A percentile compares a stretch with the other conserved stretches of the same genome.
Conservation (phyloP, 2,329 filamentous ascomycete genomes). For the Pseudogymnoascus sp. region DNA sequence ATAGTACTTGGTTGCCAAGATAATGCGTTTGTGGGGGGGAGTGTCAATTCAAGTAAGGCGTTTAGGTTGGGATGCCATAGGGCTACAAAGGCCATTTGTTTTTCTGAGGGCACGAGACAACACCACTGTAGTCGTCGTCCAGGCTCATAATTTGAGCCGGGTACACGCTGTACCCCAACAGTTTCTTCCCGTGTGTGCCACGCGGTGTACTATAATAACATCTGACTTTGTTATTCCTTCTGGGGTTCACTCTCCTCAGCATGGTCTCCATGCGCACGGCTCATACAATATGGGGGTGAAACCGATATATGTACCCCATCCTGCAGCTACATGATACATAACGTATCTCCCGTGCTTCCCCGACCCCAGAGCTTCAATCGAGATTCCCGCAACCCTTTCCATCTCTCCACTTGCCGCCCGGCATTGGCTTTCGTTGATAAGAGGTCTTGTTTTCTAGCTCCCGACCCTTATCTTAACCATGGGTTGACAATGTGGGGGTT, state of each 20-base stretch:
- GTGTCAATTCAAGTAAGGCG: not conserved
- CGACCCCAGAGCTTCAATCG: not conserved
- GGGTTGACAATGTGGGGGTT: not conserved
- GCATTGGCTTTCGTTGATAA: not conserved
- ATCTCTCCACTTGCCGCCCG: not conserved
- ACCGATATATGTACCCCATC: not conserved
- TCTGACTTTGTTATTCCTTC: not conserved
- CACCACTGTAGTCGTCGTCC: not conserved
- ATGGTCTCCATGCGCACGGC: not conserved
- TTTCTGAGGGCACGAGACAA: not conserved
- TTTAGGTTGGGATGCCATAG: not conserved
- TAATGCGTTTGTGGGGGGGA: not conserved
- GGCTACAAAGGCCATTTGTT: not conserved
- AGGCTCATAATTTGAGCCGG: not conserved
- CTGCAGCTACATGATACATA: not conserved
- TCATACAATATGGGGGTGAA: not conserved
- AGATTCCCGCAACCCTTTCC: not conserved
- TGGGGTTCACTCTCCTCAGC: not conserved
- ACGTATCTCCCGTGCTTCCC: not conserved
- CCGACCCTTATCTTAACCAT: not conserved
- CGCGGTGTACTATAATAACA: constrained; percentile 4
- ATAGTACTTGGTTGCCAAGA: not conserved
- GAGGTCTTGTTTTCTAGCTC: constrained; percentile 1
- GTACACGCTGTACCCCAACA: not conserved
- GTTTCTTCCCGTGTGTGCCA: not conserved